A percentile compares a stretch with the other conserved stretches of the same genome.
Conservation (phyloP, 2,329 filamentous ascomycete species). For the Aspergillus neoniger region DNA sequence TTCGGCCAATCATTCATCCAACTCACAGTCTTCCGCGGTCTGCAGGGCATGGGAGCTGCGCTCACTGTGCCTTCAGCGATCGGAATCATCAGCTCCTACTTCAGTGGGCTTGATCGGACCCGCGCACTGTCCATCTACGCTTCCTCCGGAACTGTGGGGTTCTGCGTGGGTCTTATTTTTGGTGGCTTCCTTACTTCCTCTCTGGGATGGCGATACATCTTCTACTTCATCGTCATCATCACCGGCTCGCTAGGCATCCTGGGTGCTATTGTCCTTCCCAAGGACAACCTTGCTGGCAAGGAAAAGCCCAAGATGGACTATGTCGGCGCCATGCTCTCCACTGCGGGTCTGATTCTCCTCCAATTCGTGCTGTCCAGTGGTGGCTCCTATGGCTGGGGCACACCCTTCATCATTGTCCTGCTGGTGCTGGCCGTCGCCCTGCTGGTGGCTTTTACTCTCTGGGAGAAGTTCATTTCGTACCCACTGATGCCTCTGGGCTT, state of each 20-base stretch:
- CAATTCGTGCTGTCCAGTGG: slow-evolving; percentile 50
- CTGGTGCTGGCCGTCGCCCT: slow-evolving; percentile 42
- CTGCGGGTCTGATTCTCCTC: slow-evolving; percentile 46
- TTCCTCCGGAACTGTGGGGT: slow-evolving; percentile 43
- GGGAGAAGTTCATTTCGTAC: slow-evolving; percentile 49
- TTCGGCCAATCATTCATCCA: slow-evolving; percentile 47
- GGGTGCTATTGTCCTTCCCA: slow-evolving; percentile 42
- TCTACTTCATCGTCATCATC: slow-evolving; percentile 38
- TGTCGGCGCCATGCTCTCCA: slow-evolving; percentile 45
- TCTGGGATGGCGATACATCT: slow-evolving; percentile 44
- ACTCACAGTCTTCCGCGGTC: slow-evolving; percentile 42
- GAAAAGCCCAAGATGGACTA: slow-evolving; percentile 44
- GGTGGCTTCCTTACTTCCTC: slow-evolving; percentile 44
- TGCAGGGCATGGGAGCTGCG: slow-evolving; percentile 51
- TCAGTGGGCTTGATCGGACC: slow-evolving; percentile 41
- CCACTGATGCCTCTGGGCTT: slow-evolving; percentile 51
- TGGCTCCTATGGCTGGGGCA: slow-evolving; percentile 50
- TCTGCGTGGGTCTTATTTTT: slow-evolving; percentile 44
- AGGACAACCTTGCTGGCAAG: slow-evolving; percentile 37
- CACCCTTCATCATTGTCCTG: slow-evolving; percentile 49
- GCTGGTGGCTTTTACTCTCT: slow-evolving; percentile 41
- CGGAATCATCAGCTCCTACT: slow-evolving; percentile 49
- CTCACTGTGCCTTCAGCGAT: slow-evolving; percentile 52
- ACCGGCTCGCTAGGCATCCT: slow-evolving; percentile 34
- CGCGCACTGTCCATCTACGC: slow-evolving; percentile 44